Evolutionary conservation across 352 stramenopile species (phyloP).

Genomic region (Pythium coloratum): DNA sequence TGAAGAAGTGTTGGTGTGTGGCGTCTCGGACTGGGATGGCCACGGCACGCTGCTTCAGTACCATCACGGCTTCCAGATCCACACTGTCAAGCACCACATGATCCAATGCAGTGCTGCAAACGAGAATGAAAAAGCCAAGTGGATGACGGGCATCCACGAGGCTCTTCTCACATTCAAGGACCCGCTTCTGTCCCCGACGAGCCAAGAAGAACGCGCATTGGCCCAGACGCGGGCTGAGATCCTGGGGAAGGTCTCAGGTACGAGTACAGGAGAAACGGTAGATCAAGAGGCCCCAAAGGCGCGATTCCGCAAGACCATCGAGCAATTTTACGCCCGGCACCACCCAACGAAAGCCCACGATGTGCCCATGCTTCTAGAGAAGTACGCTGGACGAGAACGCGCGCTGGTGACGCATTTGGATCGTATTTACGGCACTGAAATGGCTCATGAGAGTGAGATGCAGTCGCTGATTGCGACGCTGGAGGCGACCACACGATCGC

Average conservation of each 20-base stretch:
- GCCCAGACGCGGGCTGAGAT: slow-evolving; percentile 6
- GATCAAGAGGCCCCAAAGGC: not conserved
- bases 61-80: slow-evolving; percentile 69
- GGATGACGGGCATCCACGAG: slow-evolving; percentile 56
- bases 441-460: slow-evolving; percentile 40
- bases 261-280: not conserved
- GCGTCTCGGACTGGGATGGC: slow-evolving; percentile 66
- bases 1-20: slow-evolving; percentile 34
- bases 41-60: slow-evolving; percentile 65
- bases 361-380: slow-evolving; percentile 51
- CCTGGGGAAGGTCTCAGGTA: not conserved
- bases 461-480: slow-evolving; percentile 31
- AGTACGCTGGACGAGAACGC: slow-evolving; percentile 50
- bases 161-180: slow-evolving; percentile 47
- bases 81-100: slow-evolving; percentile 49
- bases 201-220: slow-evolving; percentile 26
- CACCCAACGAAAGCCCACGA: slow-evolving; percentile 61
- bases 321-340: slow-evolving; percentile 59
- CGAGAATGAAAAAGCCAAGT: slow-evolving; percentile 63
- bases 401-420: slow-evolving; percentile 64
- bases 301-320: slow-evolving; percentile 27
- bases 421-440: slow-evolving; percentile 56
- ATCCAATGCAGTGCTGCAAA: slow-evolving; percentile 69
- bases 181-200: slow-evolving; percentile 28
- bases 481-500: not conserved